A percentile compares a stretch with the other conserved stretches of the same genome.
These are phyloP conservation scores for Aristolochia californica DNA, from an alignment of 164 flowering plant genomes.

Conservation along the genomic window DNA sequence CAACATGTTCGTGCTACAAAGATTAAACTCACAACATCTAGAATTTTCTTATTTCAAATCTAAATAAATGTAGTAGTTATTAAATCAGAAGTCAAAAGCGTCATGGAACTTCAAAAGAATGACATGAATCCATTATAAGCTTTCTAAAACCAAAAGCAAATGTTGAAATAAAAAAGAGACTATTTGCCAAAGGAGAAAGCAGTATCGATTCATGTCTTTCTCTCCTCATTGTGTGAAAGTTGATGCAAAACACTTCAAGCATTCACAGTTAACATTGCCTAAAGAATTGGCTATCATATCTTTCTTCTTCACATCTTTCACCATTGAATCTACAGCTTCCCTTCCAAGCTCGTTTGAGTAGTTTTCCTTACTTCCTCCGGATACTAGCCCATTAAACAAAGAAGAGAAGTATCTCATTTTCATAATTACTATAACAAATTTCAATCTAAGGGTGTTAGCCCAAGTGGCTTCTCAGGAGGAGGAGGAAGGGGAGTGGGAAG, in stretches of 20 bases:
- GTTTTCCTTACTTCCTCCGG: constrained; percentile 31
- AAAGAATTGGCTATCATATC: constrained; percentile 49
- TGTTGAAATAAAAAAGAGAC: not conserved
- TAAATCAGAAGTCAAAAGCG: too few relatives aligned
- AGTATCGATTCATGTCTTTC: constrained; percentile 86
- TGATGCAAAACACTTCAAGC: constrained; percentile 56
- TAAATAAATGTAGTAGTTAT: too few relatives aligned
- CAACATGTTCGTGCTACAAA: too few relatives aligned
- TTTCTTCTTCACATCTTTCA: constrained; percentile 71
- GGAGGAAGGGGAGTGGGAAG: too few relatives aligned
- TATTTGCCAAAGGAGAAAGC: constrained; percentile 92
- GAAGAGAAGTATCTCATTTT: constrained; percentile 24
- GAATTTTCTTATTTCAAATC: too few relatives aligned
- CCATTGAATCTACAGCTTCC: constrained; percentile 53
- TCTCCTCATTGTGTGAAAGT: constrained; percentile 57
- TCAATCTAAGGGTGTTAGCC: too few relatives aligned
- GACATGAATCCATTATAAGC: too few relatives aligned
- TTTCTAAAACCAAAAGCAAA: not conserved
- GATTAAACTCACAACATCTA: too few relatives aligned
- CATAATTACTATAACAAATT: not conserved
- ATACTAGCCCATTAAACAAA: constrained; percentile 55
- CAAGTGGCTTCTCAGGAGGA: too few relatives aligned
- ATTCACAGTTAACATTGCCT: constrained; percentile 37
- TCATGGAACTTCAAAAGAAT: too few relatives aligned
- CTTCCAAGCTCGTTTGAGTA: constrained; percentile 24